A percentile compares a stretch with the other conserved stretches of the same genome.
Evolutionary conservation across 257 asterid species (phyloP).

Genomic region (Handroanthus guayacan): DNA sequence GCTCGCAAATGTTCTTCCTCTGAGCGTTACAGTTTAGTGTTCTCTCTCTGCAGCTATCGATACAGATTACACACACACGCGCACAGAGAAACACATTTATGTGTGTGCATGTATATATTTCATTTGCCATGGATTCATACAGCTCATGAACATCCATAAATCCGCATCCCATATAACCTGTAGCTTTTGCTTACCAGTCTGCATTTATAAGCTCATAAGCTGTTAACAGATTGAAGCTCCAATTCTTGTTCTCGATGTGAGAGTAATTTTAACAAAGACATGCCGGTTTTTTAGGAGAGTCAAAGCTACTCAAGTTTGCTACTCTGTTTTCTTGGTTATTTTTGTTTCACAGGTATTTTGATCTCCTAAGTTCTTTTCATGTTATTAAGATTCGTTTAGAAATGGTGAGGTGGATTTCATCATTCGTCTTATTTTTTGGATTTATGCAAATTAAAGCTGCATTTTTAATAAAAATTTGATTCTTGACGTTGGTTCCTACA

Average conservation of each 20-base stretch:
- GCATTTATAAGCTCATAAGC: neutral
- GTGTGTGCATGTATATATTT: neutral
- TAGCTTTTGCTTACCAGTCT: slow-evolving; percentile 5
- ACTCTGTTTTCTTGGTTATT: slow-evolving; percentile 8
- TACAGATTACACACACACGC: neutral
- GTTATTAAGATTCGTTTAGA: slow-evolving; percentile 21
- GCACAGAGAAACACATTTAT: neutral
- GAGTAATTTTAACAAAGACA: neutral
- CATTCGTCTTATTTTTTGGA: neutral
- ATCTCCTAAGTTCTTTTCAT: slow-evolving; percentile 26
- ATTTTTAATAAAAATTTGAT: neutral
- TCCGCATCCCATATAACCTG: neutral
- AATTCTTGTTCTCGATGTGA: slow-evolving; percentile 7
- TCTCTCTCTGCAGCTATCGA: slow-evolving; percentile 11
- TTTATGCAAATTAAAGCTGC: neutral
- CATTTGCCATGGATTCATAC: neutral
- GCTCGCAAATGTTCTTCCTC: slow-evolving; percentile 32
- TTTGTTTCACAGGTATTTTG: slow-evolving; percentile 38
- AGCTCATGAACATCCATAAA: slow-evolving; percentile 6
- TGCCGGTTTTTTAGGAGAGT: slow-evolving; percentile 20
- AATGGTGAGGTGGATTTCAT: neutral
- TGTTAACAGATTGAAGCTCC: slow-evolving; percentile 26
- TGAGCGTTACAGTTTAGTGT: slow-evolving; percentile 25
- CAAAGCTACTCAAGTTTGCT: slow-evolving; percentile 25
- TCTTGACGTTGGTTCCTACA: slow-evolving; percentile 11